phyloP scores from a whole-genome alignment of 371 early-diverging fungal genomes.

The Apophysomyces ossiformis region DNA sequence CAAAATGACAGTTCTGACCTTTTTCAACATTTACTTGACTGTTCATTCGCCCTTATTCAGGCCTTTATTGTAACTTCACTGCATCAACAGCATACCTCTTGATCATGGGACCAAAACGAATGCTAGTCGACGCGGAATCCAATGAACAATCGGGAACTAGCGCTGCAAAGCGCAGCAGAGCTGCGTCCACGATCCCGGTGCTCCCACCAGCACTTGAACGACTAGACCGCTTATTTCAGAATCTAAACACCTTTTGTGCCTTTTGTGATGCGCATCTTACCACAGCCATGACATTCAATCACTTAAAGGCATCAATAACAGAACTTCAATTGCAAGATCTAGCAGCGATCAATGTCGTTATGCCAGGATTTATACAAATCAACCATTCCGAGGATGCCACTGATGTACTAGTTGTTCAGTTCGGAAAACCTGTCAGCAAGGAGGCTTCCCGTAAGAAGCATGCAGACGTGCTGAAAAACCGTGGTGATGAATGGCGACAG shows the following conservation, averaged over 20 bases:
- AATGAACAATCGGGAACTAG: not conserved
- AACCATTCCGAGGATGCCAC: constrained; percentile 1
- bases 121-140: not conserved
- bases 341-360: constrained; percentile 39
- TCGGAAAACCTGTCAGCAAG: constrained; percentile 33
- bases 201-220: constrained; percentile 6
- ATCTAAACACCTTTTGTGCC: constrained; percentile 38
- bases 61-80: too few relatives aligned
- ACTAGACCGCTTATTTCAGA: constrained; percentile 24
- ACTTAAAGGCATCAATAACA: constrained; percentile 30
- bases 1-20: too few relatives aligned
- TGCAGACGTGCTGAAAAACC: constrained; percentile 15
- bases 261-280: constrained; percentile 46
- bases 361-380: constrained; percentile 39
- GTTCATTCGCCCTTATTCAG: too few relatives aligned
- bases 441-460: constrained; percentile 23
- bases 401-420: constrained; percentile 17
- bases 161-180: not conserved
- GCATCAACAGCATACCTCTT: not conserved
- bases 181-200: not conserved
- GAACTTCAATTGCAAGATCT: constrained; percentile 34
- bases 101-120: constrained; percentile 3
- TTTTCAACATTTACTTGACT: too few relatives aligned
- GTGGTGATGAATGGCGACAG: constrained; percentile 26
- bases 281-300: constrained; percentile 31